phyloP scores from a whole-genome alignment of 305 asterid species.

The Nicotiana rustica region DNA sequence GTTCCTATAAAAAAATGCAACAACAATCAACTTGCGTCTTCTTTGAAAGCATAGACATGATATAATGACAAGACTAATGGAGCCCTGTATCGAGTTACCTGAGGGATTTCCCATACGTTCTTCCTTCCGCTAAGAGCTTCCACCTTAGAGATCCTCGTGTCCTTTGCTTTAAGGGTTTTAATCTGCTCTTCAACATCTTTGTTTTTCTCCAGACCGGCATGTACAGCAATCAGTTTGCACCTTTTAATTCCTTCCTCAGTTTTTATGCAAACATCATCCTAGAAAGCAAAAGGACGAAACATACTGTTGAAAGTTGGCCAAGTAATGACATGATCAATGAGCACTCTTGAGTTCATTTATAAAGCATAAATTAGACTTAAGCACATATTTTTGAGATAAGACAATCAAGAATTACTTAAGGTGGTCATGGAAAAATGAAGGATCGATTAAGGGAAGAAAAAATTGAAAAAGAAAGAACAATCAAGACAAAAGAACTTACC shows the following conservation, averaged over 20 bases:
- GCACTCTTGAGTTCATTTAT: not conserved
- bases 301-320: not conserved
- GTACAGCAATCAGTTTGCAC: conserved; percentile 80
- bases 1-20: conserved; percentile 54
- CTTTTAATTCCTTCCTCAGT: conserved; percentile 61
- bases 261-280: conserved; percentile 78
- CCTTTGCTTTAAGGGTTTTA: conserved; percentile 67
- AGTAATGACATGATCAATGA: conserved; percentile 14
- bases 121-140: conserved; percentile 79
- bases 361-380: not conserved
- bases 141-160: conserved; percentile 81
- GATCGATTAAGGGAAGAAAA: not conserved
- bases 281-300: conserved; percentile 16
- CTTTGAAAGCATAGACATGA: not conserved
- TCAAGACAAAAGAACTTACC: conserved; percentile 45
- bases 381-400: not conserved
- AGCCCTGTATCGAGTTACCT: conserved; percentile 31
- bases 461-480: not conserved
- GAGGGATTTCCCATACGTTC: conserved; percentile 84
- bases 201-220: conserved; percentile 82
- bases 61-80: not conserved
- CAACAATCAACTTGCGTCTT: not conserved
- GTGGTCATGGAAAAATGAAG: not conserved
- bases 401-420: not conserved
- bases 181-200: conserved; percentile 68